Conservation (phyloP, 192 early-diverging fungal genomes). For the Coemansia sp. region DNA sequence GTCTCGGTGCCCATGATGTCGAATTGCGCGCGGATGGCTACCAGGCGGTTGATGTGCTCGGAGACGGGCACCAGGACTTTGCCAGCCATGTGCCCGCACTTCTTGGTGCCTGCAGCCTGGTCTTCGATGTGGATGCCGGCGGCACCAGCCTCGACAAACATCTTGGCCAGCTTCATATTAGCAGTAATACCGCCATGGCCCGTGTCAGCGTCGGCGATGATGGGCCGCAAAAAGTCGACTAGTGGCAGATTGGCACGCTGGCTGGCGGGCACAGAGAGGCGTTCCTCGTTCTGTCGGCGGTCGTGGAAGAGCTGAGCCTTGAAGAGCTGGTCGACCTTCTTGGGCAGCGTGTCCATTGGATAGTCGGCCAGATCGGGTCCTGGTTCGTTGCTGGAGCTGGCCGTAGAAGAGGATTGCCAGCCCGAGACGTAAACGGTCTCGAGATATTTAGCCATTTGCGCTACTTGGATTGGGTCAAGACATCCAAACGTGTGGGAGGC, state of each 20-base stretch:
- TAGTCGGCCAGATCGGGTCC: constrained; percentile 98
- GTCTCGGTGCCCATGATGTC: constrained; percentile 99
- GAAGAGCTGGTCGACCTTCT: constrained; percentile 99
- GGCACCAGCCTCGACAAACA: constrained; percentile 96
- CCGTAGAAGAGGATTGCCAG: constrained; percentile 97
- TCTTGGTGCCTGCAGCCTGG: constrained; percentile 93
- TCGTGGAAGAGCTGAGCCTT: constrained; percentile 97
- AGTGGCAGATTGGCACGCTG: constrained; percentile 69
- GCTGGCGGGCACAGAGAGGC: constrained; percentile 63
- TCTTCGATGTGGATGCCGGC: constrained; percentile 95
- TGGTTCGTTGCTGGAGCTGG: constrained; percentile 91
- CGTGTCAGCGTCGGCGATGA: constrained; percentile 97
- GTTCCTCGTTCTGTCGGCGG: constrained; percentile 90
- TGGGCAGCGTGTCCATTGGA: constrained; percentile 96
- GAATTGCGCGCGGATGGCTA: constrained; percentile 92
- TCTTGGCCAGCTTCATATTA: constrained; percentile 94
- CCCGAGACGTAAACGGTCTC: constrained; percentile 97
- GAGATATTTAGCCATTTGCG: constrained; percentile 96
- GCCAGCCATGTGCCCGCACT: constrained; percentile 99
- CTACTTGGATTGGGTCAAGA: constrained; percentile 90
- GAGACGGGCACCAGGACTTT: constrained; percentile 97
- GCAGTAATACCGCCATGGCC: constrained; percentile 99
- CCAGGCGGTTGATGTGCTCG: constrained; percentile 95
- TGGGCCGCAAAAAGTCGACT: constrained; percentile 89
- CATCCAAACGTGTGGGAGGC: constrained; percentile 92